Evolutionary conservation across 768 basidiomycete species (phyloP).

Genomic region (Boletus subparvulus): DNA sequence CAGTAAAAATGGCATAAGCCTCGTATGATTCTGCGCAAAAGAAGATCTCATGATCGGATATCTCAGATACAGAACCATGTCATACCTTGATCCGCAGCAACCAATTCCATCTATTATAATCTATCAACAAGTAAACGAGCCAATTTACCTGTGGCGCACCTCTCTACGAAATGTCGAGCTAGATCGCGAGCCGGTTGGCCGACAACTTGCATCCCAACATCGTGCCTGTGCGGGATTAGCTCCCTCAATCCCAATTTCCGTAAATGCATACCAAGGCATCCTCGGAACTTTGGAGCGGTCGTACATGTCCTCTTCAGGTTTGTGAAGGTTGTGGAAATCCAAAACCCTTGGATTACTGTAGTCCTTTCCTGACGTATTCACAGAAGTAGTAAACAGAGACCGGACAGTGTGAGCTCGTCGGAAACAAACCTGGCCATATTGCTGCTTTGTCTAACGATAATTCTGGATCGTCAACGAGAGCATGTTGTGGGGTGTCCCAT

Average conservation of each 20-base stretch:
- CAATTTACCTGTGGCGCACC: slow-evolving; percentile 43
- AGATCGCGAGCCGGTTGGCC: slow-evolving; percentile 96
- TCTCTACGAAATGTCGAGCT: slow-evolving; percentile 90
- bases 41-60: not conserved
- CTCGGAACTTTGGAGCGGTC: slow-evolving; percentile 85
- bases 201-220: slow-evolving; percentile 92
- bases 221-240: slow-evolving; percentile 64
- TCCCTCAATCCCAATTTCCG: not conserved
- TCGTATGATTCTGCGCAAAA: slow-evolving; percentile 74
- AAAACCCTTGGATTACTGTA: slow-evolving; percentile 86
- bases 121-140: slow-evolving; percentile 1
- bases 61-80: not conserved
- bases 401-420: not conserved
- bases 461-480: slow-evolving; percentile 82
- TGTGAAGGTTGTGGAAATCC: slow-evolving; percentile 84
- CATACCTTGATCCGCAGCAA: slow-evolving; percentile 87
- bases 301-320: slow-evolving; percentile 94
- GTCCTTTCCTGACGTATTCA: slow-evolving; percentile 69
- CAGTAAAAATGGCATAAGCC: slow-evolving; percentile 87
- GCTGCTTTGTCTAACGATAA: slow-evolving; percentile 53
- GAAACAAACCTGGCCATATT: slow-evolving; percentile 79
- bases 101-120: slow-evolving; percentile 78
- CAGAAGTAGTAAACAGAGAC: not conserved
- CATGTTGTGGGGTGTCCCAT: slow-evolving; percentile 97
- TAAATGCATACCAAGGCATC: slow-evolving; percentile 83